Conservation (phyloP, 306 rosid genomes). For the Vigna hirtella region DNA sequence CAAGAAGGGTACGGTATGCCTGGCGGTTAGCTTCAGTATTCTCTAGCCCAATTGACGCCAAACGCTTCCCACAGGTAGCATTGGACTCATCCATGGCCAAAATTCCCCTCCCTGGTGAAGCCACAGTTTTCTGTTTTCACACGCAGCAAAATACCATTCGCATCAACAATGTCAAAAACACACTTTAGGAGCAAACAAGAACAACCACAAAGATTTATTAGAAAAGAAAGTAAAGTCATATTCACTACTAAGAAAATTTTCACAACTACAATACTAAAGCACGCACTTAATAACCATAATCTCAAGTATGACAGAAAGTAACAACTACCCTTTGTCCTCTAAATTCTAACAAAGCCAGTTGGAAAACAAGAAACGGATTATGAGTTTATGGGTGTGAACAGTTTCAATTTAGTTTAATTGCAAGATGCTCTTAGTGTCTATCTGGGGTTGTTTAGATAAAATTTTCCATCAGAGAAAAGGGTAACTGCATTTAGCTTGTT, state of each 20-base stretch:
- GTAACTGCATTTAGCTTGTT: background rate
- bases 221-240: background rate
- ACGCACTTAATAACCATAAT: background rate
- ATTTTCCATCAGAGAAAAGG: background rate
- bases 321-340: background rate
- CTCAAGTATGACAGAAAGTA: background rate
- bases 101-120: slow-evolving; percentile 93
- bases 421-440: background rate
- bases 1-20: slow-evolving; percentile 87
- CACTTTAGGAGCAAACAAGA: background rate
- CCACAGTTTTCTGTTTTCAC: slow-evolving; percentile 69
- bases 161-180: slow-evolving; percentile 26
- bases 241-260: background rate
- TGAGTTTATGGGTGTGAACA: background rate
- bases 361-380: background rate
- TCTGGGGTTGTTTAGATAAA: background rate
- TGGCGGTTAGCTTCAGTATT: slow-evolving; percentile 95
- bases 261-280: background rate
- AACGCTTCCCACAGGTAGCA: slow-evolving; percentile 92
- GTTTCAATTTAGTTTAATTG: background rate
- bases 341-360: slow-evolving; percentile 20
- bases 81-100: slow-evolving; percentile 97
- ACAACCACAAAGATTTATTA: background rate
- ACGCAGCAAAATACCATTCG: background rate
- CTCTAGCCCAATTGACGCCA: slow-evolving; percentile 92